These are phyloP conservation scores for Pleurotus eryngii DNA, from an alignment of 768 basidiomycete genomes.

Conservation along the genomic window DNA sequence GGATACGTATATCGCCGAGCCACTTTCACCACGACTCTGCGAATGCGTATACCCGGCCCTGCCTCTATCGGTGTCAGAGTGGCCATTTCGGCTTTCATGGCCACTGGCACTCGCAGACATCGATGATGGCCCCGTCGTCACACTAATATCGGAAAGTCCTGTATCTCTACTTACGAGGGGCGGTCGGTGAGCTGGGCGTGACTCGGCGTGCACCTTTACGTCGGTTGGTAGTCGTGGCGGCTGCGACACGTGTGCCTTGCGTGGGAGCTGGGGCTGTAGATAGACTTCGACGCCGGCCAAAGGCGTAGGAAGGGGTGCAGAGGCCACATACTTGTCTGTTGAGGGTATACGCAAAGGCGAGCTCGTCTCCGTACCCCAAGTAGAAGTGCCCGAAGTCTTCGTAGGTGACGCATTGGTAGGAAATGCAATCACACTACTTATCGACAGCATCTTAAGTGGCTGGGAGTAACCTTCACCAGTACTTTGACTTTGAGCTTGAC, in stretches of 20 bases:
- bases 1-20: not conserved
- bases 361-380: too few species aligned
- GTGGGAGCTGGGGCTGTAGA: not conserved
- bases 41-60: not conserved
- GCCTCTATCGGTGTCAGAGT: too few species aligned
- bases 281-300: not conserved
- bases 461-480: not conserved
- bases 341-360: too few species aligned
- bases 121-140: not conserved
- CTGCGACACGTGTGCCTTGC: not conserved
- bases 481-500: not conserved
- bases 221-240: too few species aligned
- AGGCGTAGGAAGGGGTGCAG: not conserved
- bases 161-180: not conserved
- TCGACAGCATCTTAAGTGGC: not conserved
- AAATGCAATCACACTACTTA: constrained; percentile 1
- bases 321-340: not conserved
- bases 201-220: too few species aligned
- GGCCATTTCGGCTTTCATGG: too few species aligned
- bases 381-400: not conserved
- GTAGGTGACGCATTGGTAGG: not conserved
- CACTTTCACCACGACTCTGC: not conserved
- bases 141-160: not conserved
- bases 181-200: not conserved
- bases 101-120: not conserved